Conservation (phyloP, 306 rosid genomes). For the Cucurbita pepo region DNA sequence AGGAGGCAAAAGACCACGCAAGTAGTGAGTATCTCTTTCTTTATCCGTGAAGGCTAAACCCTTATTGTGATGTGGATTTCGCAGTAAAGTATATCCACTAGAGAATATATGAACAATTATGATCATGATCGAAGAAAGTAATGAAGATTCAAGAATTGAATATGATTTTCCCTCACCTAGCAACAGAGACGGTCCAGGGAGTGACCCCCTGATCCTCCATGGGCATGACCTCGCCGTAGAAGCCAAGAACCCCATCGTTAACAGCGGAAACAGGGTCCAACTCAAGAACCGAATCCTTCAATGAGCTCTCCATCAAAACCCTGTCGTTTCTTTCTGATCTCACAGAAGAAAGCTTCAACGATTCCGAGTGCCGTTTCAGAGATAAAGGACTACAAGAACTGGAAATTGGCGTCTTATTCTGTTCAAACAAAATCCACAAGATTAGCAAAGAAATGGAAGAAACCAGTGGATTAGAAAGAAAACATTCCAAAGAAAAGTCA, state of each 20-base stretch:
- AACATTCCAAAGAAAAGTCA: neutral
- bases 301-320: constrained; percentile 24
- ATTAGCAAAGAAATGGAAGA: neutral
- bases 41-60: constrained; percentile 75
- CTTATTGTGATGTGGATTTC: constrained; percentile 85
- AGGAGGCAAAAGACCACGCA: constrained; percentile 93
- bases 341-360: constrained; percentile 26
- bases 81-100: constrained; percentile 69
- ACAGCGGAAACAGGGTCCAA: too few relatives aligned
- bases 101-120: neutral
- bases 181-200: constrained; percentile 81
- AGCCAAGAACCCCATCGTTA: constrained; percentile 22
- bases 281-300: constrained; percentile 17
- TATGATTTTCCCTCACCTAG: constrained; percentile 34
- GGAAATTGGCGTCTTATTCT: constrained; percentile 28
- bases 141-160: neutral
- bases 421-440: neutral
- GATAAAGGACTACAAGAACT: constrained; percentile 15
- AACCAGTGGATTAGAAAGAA: neutral
- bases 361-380: constrained; percentile 23
- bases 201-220: constrained; percentile 62
- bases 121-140: neutral
- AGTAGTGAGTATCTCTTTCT: constrained; percentile 88
- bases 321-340: constrained; percentile 33
- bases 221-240: constrained; percentile 51